A percentile compares a stretch with the other conserved stretches of the same genome.
Evolutionary conservation across 2,329 filamentous ascomycete genomes (phyloP).

Genomic region (Trichoderma sp.): DNA sequence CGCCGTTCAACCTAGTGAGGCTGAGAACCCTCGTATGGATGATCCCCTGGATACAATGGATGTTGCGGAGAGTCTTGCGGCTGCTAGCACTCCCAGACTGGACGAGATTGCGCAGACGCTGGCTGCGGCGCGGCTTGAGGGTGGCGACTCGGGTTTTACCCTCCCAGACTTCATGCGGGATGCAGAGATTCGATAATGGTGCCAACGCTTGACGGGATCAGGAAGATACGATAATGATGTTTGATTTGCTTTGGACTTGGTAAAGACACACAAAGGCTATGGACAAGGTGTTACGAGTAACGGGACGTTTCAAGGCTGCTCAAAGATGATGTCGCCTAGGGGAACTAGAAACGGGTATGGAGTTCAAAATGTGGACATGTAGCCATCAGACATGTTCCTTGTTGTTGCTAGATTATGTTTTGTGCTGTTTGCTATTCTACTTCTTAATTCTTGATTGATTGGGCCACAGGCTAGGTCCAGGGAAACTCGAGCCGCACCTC

Average conservation of each 20-base stretch:
- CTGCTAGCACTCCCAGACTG: constrained; percentile 25
- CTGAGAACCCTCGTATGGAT: constrained; percentile 35
- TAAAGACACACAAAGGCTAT: background rate
- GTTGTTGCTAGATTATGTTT: background rate
- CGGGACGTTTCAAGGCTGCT: background rate
- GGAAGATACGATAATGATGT: background rate
- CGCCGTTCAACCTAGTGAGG: constrained; percentile 43
- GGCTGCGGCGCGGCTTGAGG: constrained; percentile 34
- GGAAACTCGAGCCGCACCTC: background rate
- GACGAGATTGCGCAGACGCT: constrained; percentile 34
- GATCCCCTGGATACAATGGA: constrained; percentile 33
- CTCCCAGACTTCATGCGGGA: constrained; percentile 47
- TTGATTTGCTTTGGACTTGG: background rate
- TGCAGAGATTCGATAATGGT: constrained; percentile 42
- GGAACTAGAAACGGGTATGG: background rate
- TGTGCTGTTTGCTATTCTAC: background rate
- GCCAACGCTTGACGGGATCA: background rate
- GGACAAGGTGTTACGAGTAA: background rate
- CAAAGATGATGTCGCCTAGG: background rate
- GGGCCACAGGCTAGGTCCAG: background rate
- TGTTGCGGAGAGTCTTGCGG: constrained; percentile 20
- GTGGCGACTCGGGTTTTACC: constrained; percentile 38
- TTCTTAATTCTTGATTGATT: background rate
- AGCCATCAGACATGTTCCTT: background rate
- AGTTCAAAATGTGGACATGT: constrained; percentile 8